A percentile compares a stretch with the other conserved stretches of the same genome.
Evolutionary conservation across 192 early-diverging fungal species (phyloP).

Genomic region (Backusella australiensis): DNA sequence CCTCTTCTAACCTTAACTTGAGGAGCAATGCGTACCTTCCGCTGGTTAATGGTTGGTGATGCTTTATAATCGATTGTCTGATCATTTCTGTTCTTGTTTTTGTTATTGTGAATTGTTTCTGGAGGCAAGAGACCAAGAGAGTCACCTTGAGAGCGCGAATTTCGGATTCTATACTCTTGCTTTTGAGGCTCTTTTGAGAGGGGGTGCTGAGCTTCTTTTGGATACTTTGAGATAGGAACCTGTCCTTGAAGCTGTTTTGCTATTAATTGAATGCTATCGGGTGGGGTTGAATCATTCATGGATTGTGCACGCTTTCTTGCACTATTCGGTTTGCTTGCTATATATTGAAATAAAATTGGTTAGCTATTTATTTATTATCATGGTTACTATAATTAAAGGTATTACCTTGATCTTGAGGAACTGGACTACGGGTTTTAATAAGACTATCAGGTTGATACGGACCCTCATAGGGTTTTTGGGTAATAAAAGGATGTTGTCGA

Average conservation of each 20-base stretch:
- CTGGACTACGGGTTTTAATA: background rate
- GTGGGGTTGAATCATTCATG: slow-evolving; percentile 9
- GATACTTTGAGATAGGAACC: slow-evolving; percentile 4
- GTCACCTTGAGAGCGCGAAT: slow-evolving; percentile 20
- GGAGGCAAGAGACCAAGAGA: slow-evolving; percentile 16
- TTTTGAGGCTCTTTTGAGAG: background rate
- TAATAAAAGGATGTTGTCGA: slow-evolving; percentile 92
- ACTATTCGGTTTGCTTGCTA: background rate
- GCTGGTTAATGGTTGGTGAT: background rate
- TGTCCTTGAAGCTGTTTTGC: background rate
- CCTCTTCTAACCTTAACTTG: slow-evolving; percentile 24
- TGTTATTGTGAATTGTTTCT: background rate
- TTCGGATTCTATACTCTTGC: slow-evolving; percentile 15
- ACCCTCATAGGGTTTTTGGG: slow-evolving; percentile 74
- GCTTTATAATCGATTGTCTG: background rate
- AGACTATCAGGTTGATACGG: slow-evolving; percentile 56
- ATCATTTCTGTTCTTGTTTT: background rate
- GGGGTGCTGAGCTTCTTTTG: background rate
- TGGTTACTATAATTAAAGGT: background rate
- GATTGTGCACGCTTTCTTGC: background rate
- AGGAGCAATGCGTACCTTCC: slow-evolving; percentile 31
- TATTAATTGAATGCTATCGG: slow-evolving; percentile 3
- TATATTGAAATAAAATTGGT: background rate
- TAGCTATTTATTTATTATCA: background rate
- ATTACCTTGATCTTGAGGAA: background rate